Evolutionary conservation across 768 basidiomycete genomes (phyloP).

Genomic region (Kondoa subrosea): DNA sequence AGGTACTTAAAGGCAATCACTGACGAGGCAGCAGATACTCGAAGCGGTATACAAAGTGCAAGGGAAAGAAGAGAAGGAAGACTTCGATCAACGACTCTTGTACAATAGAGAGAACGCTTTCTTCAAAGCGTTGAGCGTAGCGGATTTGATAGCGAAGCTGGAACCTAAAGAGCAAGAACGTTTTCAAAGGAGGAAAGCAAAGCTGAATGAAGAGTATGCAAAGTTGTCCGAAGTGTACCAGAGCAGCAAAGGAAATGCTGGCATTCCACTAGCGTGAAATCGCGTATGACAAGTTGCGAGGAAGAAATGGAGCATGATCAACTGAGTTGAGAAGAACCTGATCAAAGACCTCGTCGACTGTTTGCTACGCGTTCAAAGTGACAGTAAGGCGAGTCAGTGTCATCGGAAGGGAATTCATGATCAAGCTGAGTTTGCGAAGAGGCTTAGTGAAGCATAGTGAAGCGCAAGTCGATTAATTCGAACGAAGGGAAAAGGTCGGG

Average conservation of each 20-base stretch:
- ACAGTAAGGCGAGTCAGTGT: no score
- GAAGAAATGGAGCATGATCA: no score
- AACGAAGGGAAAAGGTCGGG: no score
- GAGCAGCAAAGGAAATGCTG: conserved; percentile 21
- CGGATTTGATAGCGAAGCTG: conserved; percentile 17
- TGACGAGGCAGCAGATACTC: conserved; percentile 6
- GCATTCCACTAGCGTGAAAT: conserved; percentile 27
- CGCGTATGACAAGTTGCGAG: no score
- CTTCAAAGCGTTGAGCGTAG: conserved; percentile 20
- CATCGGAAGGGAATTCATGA: no score
- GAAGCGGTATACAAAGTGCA: conserved; percentile 25
- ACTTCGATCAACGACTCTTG: conserved; percentile 20
- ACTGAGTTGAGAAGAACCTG: no score
- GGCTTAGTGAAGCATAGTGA: no score
- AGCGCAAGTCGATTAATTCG: no score
- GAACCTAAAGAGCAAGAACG: conserved; percentile 11
- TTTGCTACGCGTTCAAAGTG: no score
- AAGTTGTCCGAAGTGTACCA: conserved; percentile 25
- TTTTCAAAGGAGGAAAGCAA: conserved; percentile 8
- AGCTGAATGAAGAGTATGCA: conserved; percentile 21
- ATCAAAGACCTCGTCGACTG: no score
- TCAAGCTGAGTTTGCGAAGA: no score
- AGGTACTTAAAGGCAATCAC: not conserved
- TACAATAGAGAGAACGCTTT: conserved; percentile 28
- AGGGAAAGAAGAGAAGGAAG: conserved; percentile 10